Conservation (phyloP, 2,329 filamentous ascomycete species). For the Sporothrix brunneoviolacea region DNA sequence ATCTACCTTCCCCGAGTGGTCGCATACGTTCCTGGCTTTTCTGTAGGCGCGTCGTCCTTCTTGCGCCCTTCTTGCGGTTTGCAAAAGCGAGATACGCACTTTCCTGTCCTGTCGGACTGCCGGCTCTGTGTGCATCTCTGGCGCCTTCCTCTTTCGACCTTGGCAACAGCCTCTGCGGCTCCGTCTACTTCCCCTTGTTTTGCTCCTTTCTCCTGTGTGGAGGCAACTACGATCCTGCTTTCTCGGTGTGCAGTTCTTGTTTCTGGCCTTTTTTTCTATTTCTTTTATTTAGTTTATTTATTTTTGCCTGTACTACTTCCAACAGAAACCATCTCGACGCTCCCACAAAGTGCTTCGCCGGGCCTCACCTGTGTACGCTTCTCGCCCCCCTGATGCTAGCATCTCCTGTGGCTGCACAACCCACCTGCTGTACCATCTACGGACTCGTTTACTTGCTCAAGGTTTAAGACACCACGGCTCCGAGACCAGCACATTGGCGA, state of each 20-base stretch:
- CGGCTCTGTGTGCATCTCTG: too few relatives aligned
- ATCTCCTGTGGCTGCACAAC: neutral
- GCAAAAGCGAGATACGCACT: too few relatives aligned
- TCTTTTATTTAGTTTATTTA: neutral
- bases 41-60: too few relatives aligned
- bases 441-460: constrained; percentile 12
- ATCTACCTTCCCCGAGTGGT: neutral
- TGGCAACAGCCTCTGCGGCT: too few relatives aligned
- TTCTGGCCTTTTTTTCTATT: neutral
- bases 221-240: too few relatives aligned
- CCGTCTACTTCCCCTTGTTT: too few relatives aligned
- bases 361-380: neutral
- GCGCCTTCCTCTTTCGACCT: too few relatives aligned
- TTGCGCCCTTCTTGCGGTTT: too few relatives aligned
- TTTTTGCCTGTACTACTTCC: neutral
- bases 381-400: neutral
- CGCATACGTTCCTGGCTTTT: too few relatives aligned
- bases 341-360: neutral
- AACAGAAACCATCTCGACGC: neutral
- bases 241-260: too few relatives aligned
- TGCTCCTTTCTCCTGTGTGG: too few relatives aligned
- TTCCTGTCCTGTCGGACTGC: too few relatives aligned
- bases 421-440: neutral
- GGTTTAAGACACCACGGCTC: constrained; percentile 8
- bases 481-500: neutral